Conservation (phyloP, 2,329 filamentous ascomycete genomes). For the Penicillium hesseltinei region DNA sequence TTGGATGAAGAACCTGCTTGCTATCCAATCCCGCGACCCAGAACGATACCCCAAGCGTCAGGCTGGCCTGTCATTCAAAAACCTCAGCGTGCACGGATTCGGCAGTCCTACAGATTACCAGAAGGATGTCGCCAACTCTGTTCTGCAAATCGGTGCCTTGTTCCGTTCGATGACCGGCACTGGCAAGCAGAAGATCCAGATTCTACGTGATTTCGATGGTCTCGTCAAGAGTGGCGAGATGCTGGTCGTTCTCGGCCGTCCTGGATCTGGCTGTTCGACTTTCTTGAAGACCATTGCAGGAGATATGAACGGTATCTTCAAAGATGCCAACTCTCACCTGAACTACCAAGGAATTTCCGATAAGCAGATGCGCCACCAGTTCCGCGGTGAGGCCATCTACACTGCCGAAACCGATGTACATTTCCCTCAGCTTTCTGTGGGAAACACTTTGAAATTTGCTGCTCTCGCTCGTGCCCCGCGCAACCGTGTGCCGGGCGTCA, state of each 20-base stretch:
- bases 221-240: constrained; percentile 58
- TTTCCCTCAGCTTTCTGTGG: constrained; percentile 74
- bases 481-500: constrained; percentile 40
- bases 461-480: constrained; percentile 61
- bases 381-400: constrained; percentile 83
- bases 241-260: constrained; percentile 56
- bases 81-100: constrained; percentile 67
- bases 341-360: constrained; percentile 67
- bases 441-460: constrained; percentile 76
- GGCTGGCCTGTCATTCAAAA: constrained; percentile 64
- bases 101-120: constrained; percentile 69
- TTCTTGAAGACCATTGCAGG: constrained; percentile 82
- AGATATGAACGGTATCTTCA: constrained; percentile 75
- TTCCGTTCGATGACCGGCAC: constrained; percentile 34
- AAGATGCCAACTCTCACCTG: constrained; percentile 68
- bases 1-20: constrained; percentile 50
- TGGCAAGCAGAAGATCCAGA: constrained; percentile 54
- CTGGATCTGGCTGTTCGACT: constrained; percentile 66
- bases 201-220: constrained; percentile 64
- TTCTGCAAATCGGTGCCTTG: constrained; percentile 36
- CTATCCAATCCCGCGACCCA: constrained; percentile 51
- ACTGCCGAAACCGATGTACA: constrained; percentile 82
- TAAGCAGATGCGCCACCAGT: constrained; percentile 67
- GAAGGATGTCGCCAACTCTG: constrained; percentile 41
- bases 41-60: constrained; percentile 54